These are phyloP conservation scores for Xylariales sp. DNA, from an alignment of 2,329 filamentous ascomycete species.

Conservation along the genomic window DNA sequence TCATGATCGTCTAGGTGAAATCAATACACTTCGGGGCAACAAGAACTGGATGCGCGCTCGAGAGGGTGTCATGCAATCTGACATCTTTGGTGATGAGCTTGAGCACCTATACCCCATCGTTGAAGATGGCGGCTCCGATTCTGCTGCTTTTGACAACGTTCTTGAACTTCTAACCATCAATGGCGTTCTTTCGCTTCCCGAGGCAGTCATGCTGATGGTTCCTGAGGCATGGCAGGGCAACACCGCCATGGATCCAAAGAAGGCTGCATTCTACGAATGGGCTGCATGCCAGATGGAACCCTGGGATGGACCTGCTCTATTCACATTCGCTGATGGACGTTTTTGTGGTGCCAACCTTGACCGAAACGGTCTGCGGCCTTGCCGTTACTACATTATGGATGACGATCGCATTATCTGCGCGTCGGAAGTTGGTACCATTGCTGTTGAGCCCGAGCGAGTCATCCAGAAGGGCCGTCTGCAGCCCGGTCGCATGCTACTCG, in stretches of 20 bases:
- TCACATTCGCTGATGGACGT: conserved; percentile 93
- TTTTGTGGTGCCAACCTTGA: conserved; percentile 97
- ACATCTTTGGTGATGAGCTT: conserved; percentile 87
- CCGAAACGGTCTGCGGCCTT: conserved; percentile 90
- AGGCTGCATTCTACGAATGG: conserved; percentile 98
- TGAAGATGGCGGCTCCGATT: conserved; percentile 94
- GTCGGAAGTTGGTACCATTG: conserved; percentile 91
- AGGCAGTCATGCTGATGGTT: conserved; percentile 98
- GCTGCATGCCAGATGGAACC: conserved; percentile 98
- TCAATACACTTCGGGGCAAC: conserved; percentile 94
- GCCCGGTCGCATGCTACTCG: conserved; percentile 91
- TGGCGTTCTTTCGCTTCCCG: conserved; percentile 87
- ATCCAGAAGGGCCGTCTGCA: conserved; percentile 91
- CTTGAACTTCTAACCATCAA: conserved; percentile 92
- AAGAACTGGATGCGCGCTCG: conserved; percentile 99
- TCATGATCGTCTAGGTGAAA: conserved; percentile 62
- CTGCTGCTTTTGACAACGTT: conserved; percentile 95
- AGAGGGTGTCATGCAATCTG: conserved; percentile 90
- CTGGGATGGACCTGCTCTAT: conserved; percentile 94
- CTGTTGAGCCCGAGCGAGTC: conserved; percentile 82
- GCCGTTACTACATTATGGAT: conserved; percentile 94
- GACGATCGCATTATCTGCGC: conserved; percentile 97
- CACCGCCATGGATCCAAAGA: conserved; percentile 83
- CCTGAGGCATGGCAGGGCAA: conserved; percentile 98
- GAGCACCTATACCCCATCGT: conserved; percentile 90